Percentiles rank a stretch among this genome's conserved stretches.
phyloP scores from a whole-genome alignment of 2,329 filamentous ascomycete species.

The Ramularia collo-cygni region DNA sequence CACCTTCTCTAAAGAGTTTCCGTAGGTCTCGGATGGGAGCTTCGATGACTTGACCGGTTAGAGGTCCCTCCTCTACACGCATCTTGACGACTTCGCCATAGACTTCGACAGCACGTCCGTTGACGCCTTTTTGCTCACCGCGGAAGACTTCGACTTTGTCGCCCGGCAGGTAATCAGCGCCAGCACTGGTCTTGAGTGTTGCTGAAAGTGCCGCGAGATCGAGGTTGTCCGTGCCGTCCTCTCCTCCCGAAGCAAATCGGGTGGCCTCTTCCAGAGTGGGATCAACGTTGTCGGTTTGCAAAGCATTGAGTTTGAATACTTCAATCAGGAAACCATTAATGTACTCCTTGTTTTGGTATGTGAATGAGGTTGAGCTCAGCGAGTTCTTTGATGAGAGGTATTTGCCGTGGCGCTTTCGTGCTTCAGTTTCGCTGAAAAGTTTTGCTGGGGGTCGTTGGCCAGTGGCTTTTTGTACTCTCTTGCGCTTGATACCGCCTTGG shows the following conservation, averaged over 20 bases:
- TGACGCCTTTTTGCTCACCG: constrained; percentile 87
- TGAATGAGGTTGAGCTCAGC: constrained; percentile 63
- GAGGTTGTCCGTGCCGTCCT: constrained; percentile 88
- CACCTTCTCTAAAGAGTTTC: constrained; percentile 86
- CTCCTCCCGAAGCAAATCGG: constrained; percentile 79
- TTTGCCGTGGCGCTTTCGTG: constrained; percentile 74
- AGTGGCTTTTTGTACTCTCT: constrained; percentile 45
- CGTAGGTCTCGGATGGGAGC: constrained; percentile 86
- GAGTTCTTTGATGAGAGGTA: constrained; percentile 45
- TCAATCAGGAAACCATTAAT: constrained; percentile 90
- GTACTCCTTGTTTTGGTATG: constrained; percentile 82
- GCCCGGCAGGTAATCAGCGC: constrained; percentile 79
- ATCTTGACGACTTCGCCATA: constrained; percentile 89
- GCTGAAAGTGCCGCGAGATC: constrained; percentile 86
- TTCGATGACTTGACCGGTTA: constrained; percentile 79
- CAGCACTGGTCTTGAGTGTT: constrained; percentile 77
- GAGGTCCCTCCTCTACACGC: constrained; percentile 71
- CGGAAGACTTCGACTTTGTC: constrained; percentile 96
- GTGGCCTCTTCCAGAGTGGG: constrained; percentile 92
- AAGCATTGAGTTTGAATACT: constrained; percentile 80
- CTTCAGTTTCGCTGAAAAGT: constrained; percentile 87
- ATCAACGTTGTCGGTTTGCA: constrained; percentile 84
- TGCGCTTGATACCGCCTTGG: constrained; percentile 59
- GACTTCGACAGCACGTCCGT: constrained; percentile 78
- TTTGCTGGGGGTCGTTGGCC: constrained; percentile 75